Evolutionary conservation across 2,329 filamentous ascomycete genomes (phyloP).

Genomic region (Hymenoscyphus occultus): DNA sequence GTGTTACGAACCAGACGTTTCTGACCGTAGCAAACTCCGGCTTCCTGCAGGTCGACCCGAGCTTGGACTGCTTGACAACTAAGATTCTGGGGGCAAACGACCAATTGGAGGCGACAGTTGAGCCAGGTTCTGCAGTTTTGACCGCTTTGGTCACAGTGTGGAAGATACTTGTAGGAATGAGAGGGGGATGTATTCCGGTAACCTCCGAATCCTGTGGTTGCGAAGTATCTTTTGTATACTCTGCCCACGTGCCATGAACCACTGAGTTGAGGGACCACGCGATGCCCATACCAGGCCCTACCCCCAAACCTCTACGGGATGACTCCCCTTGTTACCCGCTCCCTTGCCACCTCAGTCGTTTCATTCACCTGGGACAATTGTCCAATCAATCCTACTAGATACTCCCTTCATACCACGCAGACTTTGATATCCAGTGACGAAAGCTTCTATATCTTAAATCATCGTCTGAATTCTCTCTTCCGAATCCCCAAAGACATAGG

Average conservation of each 20-base stretch:
- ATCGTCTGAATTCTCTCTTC: background rate
- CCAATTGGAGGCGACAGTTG: conserved; percentile 12
- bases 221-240: background rate
- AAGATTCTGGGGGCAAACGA: conserved; percentile 22
- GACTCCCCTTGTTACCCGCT: conserved; percentile 11
- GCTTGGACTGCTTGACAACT: conserved; percentile 20
- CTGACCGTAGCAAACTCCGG: conserved; percentile 27
- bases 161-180: background rate
- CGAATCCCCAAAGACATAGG: background rate
- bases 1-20: conserved; percentile 17
- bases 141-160: conserved; percentile 23
- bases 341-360: conserved; percentile 13
- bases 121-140: conserved; percentile 16
- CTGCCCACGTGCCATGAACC: background rate
- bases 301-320: background rate
- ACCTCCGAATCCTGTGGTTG: background rate
- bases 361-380: background rate
- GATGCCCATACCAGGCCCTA: background rate
- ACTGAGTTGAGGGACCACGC: conserved; percentile 10
- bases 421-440: background rate
- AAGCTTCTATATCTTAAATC: background rate
- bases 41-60: conserved; percentile 22
- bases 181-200: background rate
- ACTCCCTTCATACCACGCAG: background rate
- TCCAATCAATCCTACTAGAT: background rate